Evolutionary conservation across 1,284 basidiomycete genomes (phyloP).

Genomic region (Cryptococcus deneoformans): DNA sequence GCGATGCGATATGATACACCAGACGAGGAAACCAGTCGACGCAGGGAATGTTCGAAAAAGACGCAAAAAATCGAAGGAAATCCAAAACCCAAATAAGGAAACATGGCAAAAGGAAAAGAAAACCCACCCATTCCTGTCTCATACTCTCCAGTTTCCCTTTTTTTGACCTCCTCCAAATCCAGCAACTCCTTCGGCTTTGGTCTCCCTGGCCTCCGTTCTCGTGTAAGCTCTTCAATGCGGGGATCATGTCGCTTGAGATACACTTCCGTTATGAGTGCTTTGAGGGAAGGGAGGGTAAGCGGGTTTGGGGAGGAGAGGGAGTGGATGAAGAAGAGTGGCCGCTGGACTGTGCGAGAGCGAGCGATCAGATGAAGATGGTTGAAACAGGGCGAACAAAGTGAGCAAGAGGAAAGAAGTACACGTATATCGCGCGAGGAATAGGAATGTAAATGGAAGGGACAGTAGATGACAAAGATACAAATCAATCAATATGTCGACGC

Average conservation of each 20-base stretch:
- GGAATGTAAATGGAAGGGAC: not conserved
- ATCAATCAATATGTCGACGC: no score
- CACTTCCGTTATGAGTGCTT: slow-evolving; percentile 62
- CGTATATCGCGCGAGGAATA: no score
- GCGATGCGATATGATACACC: no score
- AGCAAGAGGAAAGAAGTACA: not conserved
- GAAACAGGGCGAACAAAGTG: slow-evolving; percentile 4
- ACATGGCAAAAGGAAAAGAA: not conserved
- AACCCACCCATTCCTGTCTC: slow-evolving; percentile 76
- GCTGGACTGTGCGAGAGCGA: slow-evolving; percentile 54
- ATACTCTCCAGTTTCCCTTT: slow-evolving; percentile 68
- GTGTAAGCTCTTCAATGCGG: slow-evolving; percentile 63
- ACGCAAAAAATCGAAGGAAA: no score
- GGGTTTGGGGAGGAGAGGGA: slow-evolving; percentile 60
- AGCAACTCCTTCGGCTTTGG: slow-evolving; percentile 69
- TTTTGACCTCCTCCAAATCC: slow-evolving; percentile 69
- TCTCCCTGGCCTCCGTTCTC: slow-evolving; percentile 65
- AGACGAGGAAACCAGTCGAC: no score
- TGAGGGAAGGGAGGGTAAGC: slow-evolving; percentile 65
- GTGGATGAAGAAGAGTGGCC: slow-evolving; percentile 76
- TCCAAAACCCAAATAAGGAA: not conserved
- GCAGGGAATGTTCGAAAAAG: no score
- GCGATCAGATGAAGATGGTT: no score
- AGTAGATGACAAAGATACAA: not conserved
- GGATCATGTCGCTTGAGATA: slow-evolving; percentile 73